phyloP scores from a whole-genome alignment of 73 alveolate species.

The Uronychia setigera region DNA sequence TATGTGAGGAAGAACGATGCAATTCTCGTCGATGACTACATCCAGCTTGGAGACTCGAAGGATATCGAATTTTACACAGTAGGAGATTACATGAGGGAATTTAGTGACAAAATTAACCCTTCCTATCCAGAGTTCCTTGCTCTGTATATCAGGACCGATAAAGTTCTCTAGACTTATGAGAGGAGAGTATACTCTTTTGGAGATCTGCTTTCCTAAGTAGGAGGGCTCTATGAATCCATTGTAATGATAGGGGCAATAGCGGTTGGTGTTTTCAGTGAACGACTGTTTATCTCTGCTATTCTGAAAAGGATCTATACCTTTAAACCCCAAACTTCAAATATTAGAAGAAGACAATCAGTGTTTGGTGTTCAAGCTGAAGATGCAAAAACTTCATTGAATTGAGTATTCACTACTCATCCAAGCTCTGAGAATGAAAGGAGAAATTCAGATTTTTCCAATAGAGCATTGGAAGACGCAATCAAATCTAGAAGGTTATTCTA shows the following conservation, averaged over 20 bases:
- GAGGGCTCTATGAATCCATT: constrained; percentile 2
- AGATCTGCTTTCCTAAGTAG: constrained; percentile 5
- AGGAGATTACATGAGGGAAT: neutral
- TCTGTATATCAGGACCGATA: neutral
- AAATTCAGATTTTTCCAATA: neutral
- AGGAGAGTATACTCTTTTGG: constrained; percentile 12
- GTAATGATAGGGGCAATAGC: neutral
- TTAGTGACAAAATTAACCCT: neutral
- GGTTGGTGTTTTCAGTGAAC: constrained; percentile 20
- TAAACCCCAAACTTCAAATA: neutral
- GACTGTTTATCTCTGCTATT: constrained; percentile 16
- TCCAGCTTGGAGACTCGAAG: constrained; percentile 22
- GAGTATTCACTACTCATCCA: neutral
- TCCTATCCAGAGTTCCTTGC: neutral
- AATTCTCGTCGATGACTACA: constrained; percentile 12
- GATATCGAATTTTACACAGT: constrained; percentile 20
- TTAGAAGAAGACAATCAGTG: neutral
- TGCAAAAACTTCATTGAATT: neutral
- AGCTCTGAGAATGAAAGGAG: neutral
- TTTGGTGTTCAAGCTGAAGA: neutral
- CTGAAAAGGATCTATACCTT: neutral
- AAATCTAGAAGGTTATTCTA: neutral
- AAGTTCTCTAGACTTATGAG: neutral
- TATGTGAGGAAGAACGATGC: constrained; percentile 38
- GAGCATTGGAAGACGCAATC: neutral